Conservation (phyloP, 441 rosid genomes). For the Oxalis stricta region DNA sequence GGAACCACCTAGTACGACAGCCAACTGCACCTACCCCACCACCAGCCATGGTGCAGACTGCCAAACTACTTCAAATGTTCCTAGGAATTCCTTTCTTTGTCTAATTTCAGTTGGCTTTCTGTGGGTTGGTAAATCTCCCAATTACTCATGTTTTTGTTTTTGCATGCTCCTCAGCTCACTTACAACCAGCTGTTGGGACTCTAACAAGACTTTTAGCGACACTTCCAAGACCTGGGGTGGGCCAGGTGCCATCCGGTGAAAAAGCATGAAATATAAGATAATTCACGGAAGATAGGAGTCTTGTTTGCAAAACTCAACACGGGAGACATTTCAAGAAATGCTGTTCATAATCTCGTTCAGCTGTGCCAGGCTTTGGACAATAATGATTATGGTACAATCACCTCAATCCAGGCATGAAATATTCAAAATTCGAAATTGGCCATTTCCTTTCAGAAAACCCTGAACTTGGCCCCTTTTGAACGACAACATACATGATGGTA, state of each 20-base stretch:
- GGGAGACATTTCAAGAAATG: constrained; percentile 84
- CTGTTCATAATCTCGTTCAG: constrained; percentile 79
- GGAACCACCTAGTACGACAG: no score
- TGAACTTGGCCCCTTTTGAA: no score
- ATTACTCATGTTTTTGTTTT: background rate
- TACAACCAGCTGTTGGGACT: constrained; percentile 52
- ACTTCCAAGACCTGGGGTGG: constrained; percentile 94
- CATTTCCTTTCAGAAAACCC: no score
- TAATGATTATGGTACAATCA: constrained; percentile 62
- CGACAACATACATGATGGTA: background rate
- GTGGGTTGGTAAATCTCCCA: no score
- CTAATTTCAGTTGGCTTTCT: no score
- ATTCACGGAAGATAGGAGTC: constrained; percentile 85
- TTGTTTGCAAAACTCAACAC: constrained; percentile 85
- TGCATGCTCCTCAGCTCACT: constrained; percentile 39
- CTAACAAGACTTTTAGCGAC: constrained; percentile 86
- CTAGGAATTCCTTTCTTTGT: no score
- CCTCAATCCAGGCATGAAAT: constrained; percentile 77
- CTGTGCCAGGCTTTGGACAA: constrained; percentile 89
- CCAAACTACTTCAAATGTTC: no score
- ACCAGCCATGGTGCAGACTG: no score
- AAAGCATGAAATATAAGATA: constrained; percentile 96
- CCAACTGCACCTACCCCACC: no score
- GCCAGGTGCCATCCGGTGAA: constrained; percentile 71
- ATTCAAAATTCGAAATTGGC: no score